Evolutionary conservation across 129 eudicot species (phyloP), one percentile per base, ranked within the genome.

Genomic region (Tagetes patula): DNA sequence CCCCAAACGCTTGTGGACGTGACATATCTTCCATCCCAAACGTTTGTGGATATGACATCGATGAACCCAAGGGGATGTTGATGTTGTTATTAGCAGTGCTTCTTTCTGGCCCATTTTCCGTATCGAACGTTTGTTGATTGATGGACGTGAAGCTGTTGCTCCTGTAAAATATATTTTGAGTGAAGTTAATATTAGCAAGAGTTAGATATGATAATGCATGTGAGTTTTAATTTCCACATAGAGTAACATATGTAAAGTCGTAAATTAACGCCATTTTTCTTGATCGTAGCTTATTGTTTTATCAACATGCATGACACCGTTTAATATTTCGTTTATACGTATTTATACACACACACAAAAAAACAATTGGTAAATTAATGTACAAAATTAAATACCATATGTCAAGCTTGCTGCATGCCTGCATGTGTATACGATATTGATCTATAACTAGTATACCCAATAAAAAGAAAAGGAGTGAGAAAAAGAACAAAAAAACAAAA

Each of bases 21-120:
- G 48, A 43, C 8, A 10, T 6, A 43, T 10, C 11, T 43, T 10
- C 48, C 2, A 7, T 43, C 48, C 8, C 48, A 43, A 43, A 43
- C 38, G 49, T 74, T 37, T 37, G 78, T 47, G 42, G 41, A 74
- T 74, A 34, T 48, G 48, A 48, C 5, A 8, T 53, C 42, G 31
- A 13, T 40, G 65, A 66, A 20, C 56, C 39, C 32, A 75, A 31
- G 62, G 27, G 48, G 55, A 5, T 61, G 67, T 6, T 34, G 27
- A 3, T 32, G 8, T 59, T 61, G 43, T 60, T 34, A 33, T 59
- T 32, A 2, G n/a, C 10, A 34, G 42, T 34, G 66, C 20, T 12
- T 40, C 4, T 75, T 11, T 5, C 59, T 8, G 72, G 33, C 14
- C 10, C 4, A 5, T 73, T 42, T 46, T 60, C 70, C 10, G 36